Evolutionary conservation across 768 basidiomycete genomes (phyloP).

Genomic region (Psilocybe cubensis): DNA sequence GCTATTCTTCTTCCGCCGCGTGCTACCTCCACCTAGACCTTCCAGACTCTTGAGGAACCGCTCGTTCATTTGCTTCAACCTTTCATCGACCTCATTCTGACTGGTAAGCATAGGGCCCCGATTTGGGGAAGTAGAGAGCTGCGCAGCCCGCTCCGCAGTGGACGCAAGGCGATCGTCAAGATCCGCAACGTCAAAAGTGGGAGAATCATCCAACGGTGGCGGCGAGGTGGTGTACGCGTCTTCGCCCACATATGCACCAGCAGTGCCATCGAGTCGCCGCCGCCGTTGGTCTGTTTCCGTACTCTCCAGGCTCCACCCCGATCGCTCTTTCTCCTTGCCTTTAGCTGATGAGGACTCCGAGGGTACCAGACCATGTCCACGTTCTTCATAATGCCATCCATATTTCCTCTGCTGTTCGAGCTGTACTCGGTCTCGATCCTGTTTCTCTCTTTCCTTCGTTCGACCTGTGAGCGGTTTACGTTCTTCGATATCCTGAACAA

Average conservation of each 20-base stretch:
- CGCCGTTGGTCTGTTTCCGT: background rate
- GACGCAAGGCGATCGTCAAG: background rate
- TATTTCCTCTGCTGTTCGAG: constrained; percentile 6
- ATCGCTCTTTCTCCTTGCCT: background rate
- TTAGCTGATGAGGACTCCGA: background rate
- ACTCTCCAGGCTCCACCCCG: background rate
- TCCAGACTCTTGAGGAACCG: constrained; percentile 66
- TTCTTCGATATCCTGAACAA: constrained; percentile 77
- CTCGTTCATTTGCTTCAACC: constrained; percentile 68
- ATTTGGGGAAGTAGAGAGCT: constrained; percentile 24
- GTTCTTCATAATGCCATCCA: background rate
- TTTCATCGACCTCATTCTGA: constrained; percentile 67
- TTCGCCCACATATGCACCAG: too few relatives aligned
- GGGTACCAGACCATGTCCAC: constrained; percentile 15
- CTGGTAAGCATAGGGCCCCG: constrained; percentile 64
- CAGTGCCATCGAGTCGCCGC: background rate
- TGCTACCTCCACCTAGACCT: constrained; percentile 46
- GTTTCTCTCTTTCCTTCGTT: constrained; percentile 27
- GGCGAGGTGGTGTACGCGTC: constrained; percentile 17
- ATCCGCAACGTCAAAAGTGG: background rate
- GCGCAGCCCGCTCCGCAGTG: constrained; percentile 4
- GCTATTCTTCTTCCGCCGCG: constrained; percentile 21
- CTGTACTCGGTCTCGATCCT: constrained; percentile 14
- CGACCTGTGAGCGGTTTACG: constrained; percentile 64
- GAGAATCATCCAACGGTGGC: background rate